phyloP scores from a whole-genome alignment of 139 green algal genomes.

The Chlamydomonas incerta region DNA sequence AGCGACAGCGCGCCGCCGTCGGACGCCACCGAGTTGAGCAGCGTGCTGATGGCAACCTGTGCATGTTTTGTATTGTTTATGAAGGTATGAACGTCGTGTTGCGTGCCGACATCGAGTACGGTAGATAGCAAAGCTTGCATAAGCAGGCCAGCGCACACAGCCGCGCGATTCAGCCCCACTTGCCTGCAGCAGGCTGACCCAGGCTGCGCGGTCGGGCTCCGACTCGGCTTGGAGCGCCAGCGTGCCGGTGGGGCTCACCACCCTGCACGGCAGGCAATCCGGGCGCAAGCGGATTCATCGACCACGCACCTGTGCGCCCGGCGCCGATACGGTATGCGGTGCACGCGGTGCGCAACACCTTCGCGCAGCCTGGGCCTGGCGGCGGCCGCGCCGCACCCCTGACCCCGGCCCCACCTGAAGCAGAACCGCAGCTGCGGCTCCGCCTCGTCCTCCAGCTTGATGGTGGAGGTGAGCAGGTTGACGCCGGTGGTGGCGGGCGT shows the following conservation, averaged over 20 bases:
- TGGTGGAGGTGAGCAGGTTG: conserved; percentile 87
- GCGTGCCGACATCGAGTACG: no score
- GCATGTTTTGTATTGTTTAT: no score
- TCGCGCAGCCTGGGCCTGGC: no score
- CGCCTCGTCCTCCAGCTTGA: conserved; percentile 90
- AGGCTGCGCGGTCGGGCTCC: conserved; percentile 78
- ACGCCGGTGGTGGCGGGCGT: conserved; percentile 74
- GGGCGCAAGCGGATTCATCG: no score
- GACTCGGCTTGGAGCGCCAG: conserved; percentile 82
- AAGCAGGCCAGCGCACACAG: no score
- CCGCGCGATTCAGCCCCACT: neutral
- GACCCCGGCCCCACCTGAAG: conserved; percentile 64
- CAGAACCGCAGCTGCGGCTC: conserved; percentile 64
- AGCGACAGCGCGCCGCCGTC: neutral
- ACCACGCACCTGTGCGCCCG: no score
- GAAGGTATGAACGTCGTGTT: no score
- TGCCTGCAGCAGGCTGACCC: conserved; percentile 70
- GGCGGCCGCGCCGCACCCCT: no score
- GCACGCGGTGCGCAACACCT: no score
- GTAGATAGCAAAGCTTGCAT: no score
- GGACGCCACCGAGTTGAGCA: conserved; percentile 56
- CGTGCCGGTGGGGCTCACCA: conserved; percentile 82
- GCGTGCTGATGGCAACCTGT: conserved; percentile 57
- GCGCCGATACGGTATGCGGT: no score
- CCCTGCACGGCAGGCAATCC: conserved; percentile 52